A percentile compares a stretch with the other conserved stretches of the same genome.
Conservation (phyloP, 176 grass and related monocot genomes). For the Otatea glauca region DNA sequence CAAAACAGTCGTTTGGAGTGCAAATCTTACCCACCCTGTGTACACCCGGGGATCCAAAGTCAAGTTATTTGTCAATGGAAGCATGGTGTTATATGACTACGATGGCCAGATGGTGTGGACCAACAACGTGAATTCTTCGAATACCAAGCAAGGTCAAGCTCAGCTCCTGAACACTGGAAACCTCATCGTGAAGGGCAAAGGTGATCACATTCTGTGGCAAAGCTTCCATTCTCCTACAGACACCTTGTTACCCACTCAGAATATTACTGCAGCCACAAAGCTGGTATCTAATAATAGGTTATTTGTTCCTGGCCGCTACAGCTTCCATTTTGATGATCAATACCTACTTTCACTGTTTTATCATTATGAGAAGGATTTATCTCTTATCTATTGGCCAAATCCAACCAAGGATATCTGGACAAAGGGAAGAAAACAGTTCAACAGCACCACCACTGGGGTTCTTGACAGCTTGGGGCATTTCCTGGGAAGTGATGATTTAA, state of each 20-base stretch:
- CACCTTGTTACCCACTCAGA: slow-evolving; percentile 56
- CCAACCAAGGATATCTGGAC: slow-evolving; percentile 39
- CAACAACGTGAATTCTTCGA: slow-evolving; percentile 31
- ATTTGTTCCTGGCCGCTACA: slow-evolving; percentile 49
- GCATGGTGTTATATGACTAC: slow-evolving; percentile 43
- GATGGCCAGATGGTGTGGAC: slow-evolving; percentile 43
- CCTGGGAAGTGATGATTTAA: slow-evolving; percentile 40
- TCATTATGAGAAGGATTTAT: slow-evolving; percentile 32
- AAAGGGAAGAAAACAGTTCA: slow-evolving; percentile 20
- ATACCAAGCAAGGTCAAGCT: neutral
- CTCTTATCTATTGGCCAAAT: slow-evolving; percentile 59
- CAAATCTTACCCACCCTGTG: slow-evolving; percentile 43
- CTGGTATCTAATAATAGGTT: slow-evolving; percentile 46
- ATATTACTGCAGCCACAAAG: slow-evolving; percentile 29
- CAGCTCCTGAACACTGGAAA: slow-evolving; percentile 35
- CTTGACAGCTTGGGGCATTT: slow-evolving; percentile 43
- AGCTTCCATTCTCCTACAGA: slow-evolving; percentile 53
- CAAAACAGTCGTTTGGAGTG: slow-evolving; percentile 32
- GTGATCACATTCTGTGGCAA: slow-evolving; percentile 37
- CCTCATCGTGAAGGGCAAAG: slow-evolving; percentile 41
- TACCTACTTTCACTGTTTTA: slow-evolving; percentile 51
- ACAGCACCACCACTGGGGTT: slow-evolving; percentile 32
- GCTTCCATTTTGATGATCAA: slow-evolving; percentile 56
- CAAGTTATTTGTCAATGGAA: slow-evolving; percentile 27
- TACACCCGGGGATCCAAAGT: slow-evolving; percentile 44